A percentile compares a stretch with the other conserved stretches of the same genome.
Evolutionary conservation across 805 yeast species (phyloP).

Genomic region (Candida rishiriensis): DNA sequence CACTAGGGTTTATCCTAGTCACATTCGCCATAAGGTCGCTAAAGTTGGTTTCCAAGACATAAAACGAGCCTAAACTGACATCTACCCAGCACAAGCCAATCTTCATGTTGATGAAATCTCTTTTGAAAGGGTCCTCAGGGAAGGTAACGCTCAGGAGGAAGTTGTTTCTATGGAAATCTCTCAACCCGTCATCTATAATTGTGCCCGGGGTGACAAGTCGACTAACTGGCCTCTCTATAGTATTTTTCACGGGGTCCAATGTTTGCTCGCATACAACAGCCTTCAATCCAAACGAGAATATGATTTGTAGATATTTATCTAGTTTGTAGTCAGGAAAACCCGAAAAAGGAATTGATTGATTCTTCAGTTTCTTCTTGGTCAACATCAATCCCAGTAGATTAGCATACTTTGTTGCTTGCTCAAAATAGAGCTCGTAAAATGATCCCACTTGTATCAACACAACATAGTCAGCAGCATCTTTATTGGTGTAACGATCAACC

Average conservation of each 20-base stretch:
- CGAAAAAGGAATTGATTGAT: constrained; percentile 66
- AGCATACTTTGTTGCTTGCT: constrained; percentile 76
- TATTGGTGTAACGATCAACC: constrained; percentile 20
- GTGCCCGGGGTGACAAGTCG: constrained; percentile 92
- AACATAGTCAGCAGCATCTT: constrained; percentile 35
- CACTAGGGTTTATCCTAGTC: constrained; percentile 76
- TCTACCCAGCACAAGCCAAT: constrained; percentile 89
- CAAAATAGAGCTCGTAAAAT: constrained; percentile 83
- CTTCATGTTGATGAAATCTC: constrained; percentile 31
- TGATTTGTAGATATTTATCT: constrained; percentile 64
- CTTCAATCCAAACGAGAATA: constrained; percentile 64
- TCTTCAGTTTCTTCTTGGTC: constrained; percentile 48
- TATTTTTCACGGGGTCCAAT: constrained; percentile 22
- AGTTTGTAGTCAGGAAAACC: constrained; percentile 81
- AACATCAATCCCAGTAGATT: constrained; percentile 68
- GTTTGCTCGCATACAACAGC: constrained; percentile 84
- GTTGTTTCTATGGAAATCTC: constrained; percentile 69
- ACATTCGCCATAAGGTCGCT: constrained; percentile 65
- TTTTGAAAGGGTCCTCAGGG: constrained; percentile 43
- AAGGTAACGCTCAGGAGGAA: constrained; percentile 62
- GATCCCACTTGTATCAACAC: constrained; percentile 81
- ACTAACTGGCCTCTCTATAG: constrained; percentile 63
- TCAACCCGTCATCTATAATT: constrained; percentile 76
- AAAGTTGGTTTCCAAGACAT: constrained; percentile 58
- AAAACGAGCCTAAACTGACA: constrained; percentile 75